Percentiles rank a stretch among this genome's conserved stretches.
phyloP scores from a whole-genome alignment of 495 filamentous ascomycete species.

The Trichoderma erinaceum region DNA sequence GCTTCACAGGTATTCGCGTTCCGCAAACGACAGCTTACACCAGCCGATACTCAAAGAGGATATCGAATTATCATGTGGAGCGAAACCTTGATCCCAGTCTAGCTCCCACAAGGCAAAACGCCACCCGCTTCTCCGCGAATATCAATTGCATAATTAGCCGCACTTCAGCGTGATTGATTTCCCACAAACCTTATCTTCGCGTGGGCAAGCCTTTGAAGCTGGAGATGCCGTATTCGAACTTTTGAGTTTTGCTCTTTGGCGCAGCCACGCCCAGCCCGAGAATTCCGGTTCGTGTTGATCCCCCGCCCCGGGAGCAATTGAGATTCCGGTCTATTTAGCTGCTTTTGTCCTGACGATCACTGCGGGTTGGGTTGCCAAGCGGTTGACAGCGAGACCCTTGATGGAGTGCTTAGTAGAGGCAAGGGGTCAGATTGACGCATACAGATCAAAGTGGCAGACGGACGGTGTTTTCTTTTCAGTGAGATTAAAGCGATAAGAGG shows the following conservation, averaged over 20 bases:
- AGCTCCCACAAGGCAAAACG: neutral
- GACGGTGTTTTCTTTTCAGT: no score
- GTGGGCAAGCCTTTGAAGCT: neutral
- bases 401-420: no score
- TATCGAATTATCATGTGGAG: no score
- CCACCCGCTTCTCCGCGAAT: neutral
- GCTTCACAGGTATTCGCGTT: neutral
- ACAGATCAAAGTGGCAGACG: no score
- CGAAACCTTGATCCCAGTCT: neutral
- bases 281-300: slow-evolving; percentile 1
- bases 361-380: neutral
- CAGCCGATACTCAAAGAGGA: neutral
- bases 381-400: no score
- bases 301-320: neutral
- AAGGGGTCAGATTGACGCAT: no score
- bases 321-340: neutral
- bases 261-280: neutral
- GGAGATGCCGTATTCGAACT: neutral
- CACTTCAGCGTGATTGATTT: neutral
- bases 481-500: no score
- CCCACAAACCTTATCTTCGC: neutral
- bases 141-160: neutral
- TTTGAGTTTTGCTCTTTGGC: neutral
- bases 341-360: neutral
- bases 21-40: neutral